phyloP scores from a whole-genome alignment of 176 grass and related monocot genomes.

The Themeda triandra region DNA sequence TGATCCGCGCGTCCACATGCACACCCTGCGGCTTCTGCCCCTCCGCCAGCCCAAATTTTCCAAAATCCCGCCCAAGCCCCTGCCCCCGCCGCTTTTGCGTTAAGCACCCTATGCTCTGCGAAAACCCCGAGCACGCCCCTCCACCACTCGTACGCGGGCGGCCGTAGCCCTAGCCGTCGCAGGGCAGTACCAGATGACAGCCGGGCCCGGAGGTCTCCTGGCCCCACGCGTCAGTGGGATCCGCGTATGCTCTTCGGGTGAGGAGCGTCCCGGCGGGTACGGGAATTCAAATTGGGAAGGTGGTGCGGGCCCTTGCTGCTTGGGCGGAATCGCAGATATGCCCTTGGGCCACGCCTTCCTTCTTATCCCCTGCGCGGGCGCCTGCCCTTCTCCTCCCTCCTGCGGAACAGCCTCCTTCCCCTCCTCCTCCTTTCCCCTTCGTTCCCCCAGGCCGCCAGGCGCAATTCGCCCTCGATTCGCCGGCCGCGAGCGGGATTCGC shows the following conservation, averaged over 20 bases:
- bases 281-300: conserved; percentile 52
- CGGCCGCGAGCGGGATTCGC: not conserved
- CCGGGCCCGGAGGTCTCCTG: accelerated
- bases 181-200: accelerated
- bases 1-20: conserved; percentile 20
- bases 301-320: conserved; percentile 10
- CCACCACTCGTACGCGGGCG: not conserved
- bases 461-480: not conserved
- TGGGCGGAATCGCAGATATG: conserved; percentile 32
- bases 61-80: conserved; percentile 57
- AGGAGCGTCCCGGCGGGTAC: not conserved
- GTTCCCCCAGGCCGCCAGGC: not conserved
- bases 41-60: conserved; percentile 19
- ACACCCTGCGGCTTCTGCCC: not conserved
- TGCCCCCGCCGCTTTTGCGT: not conserved
- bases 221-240: not conserved
- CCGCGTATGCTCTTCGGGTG: not conserved
- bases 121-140: accelerated
- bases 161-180: accelerated
- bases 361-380: conserved; percentile 14
- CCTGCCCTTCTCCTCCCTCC: not conserved
- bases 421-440: not conserved
- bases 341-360: conserved; percentile 4
- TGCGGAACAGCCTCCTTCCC: too few relatives aligned
- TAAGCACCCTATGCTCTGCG: accelerated